Percentiles rank a stretch among this genome's conserved stretches.
These are phyloP conservation scores for Colletotrichum kahawae DNA, from an alignment of 2,329 filamentous ascomycete species.

Conservation along the genomic window DNA sequence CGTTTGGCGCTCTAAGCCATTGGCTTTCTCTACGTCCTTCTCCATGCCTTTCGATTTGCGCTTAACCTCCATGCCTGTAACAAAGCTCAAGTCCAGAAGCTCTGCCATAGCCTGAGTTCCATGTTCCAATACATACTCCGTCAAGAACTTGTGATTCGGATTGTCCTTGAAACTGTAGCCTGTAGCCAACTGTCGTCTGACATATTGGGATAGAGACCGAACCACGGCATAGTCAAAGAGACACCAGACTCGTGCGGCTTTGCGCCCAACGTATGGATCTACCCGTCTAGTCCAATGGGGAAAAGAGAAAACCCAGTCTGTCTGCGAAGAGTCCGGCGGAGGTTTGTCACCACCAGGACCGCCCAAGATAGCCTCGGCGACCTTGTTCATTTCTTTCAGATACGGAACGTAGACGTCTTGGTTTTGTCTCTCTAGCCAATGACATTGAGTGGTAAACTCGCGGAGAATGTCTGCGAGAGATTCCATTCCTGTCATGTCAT, in stretches of 20 bases:
- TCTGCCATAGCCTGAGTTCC: background rate
- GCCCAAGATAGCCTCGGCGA: background rate
- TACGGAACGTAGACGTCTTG: background rate
- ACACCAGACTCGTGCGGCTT: background rate
- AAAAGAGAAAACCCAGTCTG: background rate
- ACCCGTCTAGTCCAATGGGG: background rate
- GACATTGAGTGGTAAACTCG: background rate
- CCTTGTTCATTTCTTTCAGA: background rate
- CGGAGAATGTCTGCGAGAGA: background rate
- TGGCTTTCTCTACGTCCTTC: background rate
- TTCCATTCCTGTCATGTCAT: background rate
- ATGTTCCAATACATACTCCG: background rate
- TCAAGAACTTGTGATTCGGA: background rate
- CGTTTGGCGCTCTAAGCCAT: background rate
- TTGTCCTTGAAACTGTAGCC: background rate
- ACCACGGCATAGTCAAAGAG: background rate
- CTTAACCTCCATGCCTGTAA: background rate
- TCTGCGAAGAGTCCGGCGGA: background rate
- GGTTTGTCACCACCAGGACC: background rate
- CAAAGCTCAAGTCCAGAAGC: background rate
- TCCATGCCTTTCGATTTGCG: background rate
- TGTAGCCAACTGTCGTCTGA: background rate
- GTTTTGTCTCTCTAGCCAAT: background rate
- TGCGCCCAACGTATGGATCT: background rate
- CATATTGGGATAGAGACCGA: background rate